Percentiles rank a stretch among this genome's conserved stretches.
Conservation (phyloP, 108 stramenopile species). For the Cyclotella atomus region DNA sequence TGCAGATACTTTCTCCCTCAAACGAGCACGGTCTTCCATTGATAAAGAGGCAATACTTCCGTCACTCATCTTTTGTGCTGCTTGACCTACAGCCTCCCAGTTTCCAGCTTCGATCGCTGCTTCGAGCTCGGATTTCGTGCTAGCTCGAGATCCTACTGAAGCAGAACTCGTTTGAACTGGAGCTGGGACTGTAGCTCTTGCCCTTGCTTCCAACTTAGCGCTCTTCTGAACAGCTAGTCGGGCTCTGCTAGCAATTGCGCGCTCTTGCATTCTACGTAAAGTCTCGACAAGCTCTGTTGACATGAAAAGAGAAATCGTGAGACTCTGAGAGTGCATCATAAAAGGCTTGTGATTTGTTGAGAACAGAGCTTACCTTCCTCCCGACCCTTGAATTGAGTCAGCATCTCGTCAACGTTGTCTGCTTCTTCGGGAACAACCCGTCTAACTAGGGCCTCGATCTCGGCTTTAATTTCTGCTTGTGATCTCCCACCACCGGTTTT, state of each 20-base stretch:
- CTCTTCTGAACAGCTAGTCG: conserved; percentile 72
- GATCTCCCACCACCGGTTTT: conserved; percentile 48
- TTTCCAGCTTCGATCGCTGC: conserved; percentile 85
- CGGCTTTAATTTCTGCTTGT: conserved; percentile 73
- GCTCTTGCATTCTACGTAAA: conserved; percentile 86
- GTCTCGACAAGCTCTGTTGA: conserved; percentile 77
- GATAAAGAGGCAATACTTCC: conserved; percentile 42
- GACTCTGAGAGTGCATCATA: neutral
- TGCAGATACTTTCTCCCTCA: conserved; percentile 39
- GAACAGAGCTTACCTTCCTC: conserved; percentile 56
- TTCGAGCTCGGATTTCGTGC: conserved; percentile 51
- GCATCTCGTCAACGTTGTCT: conserved; percentile 91
- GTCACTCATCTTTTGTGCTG: conserved; percentile 67
- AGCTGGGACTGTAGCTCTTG: conserved; percentile 15
- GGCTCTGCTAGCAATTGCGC: conserved; percentile 78
- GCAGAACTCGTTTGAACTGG: conserved; percentile 15
- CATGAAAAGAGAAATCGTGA: neutral
- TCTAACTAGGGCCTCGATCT: conserved; percentile 79
- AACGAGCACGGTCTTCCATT: conserved; percentile 34
- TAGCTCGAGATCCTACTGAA: conserved; percentile 32
- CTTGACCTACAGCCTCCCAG: conserved; percentile 88
- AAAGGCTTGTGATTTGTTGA: neutral
- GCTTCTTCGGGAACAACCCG: conserved; percentile 88
- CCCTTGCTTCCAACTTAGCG: conserved; percentile 77
- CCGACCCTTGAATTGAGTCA: conserved; percentile 87